phyloP scores from a whole-genome alignment of 1,139 yeast species.

The Nakaseomyces nivariensis region DNA sequence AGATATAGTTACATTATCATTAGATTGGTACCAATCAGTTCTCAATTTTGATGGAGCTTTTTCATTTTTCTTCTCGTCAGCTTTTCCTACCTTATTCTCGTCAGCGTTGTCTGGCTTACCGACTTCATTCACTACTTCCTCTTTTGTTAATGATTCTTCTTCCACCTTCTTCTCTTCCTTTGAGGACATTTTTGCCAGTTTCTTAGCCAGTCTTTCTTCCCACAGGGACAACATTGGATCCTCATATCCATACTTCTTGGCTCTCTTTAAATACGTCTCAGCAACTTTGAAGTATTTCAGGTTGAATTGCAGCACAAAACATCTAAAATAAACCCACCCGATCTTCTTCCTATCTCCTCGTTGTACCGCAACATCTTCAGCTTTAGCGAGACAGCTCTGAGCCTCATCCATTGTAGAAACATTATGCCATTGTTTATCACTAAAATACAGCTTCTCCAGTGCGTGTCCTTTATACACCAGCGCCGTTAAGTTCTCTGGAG shows the following conservation, averaged over 20 bases:
- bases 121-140: not conserved
- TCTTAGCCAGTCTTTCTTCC: constrained; percentile 37
- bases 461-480: constrained; percentile 48
- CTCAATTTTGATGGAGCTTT: constrained; percentile 32
- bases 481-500: constrained; percentile 43
- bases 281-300: constrained; percentile 43
- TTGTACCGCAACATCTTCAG: constrained; percentile 43
- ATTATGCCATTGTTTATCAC: constrained; percentile 23
- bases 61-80: too few relatives aligned
- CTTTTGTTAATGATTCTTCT: not conserved
- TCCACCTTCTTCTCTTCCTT: not conserved
- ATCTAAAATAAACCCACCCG: constrained; percentile 49
- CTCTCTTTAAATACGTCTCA: constrained; percentile 38
- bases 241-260: constrained; percentile 38
- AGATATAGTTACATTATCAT: constrained; percentile 49
- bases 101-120: too few relatives aligned
- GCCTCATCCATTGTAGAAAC: constrained; percentile 41
- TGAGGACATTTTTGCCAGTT: constrained; percentile 10
- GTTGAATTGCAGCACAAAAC: constrained; percentile 43
- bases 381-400: constrained; percentile 43
- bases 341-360: constrained; percentile 45
- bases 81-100: too few relatives aligned
- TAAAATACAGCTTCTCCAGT: constrained; percentile 38
- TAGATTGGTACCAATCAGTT: constrained; percentile 74
- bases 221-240: constrained; percentile 44